phyloP scores from a whole-genome alignment of 2,329 filamentous ascomycete species.

The Aspergillus luchuensis region DNA sequence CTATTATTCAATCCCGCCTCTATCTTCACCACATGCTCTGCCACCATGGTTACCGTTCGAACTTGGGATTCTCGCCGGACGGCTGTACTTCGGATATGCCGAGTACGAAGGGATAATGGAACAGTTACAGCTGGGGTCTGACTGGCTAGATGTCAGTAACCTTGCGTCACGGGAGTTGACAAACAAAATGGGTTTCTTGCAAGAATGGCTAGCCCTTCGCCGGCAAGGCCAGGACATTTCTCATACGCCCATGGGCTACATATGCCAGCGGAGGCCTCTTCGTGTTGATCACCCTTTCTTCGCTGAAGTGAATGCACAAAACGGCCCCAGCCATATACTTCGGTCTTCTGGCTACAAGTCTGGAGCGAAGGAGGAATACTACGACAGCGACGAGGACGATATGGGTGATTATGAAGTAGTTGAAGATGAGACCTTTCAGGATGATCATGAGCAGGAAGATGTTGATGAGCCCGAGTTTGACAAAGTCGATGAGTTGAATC shows the following conservation, averaged over 20 bases:
- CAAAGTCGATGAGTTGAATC: background rate
- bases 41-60: slow-evolving; percentile 60
- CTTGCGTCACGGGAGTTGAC: background rate
- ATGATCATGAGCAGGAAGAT: background rate
- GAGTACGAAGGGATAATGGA: slow-evolving; percentile 23
- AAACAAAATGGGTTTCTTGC: slow-evolving; percentile 32
- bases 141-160: background rate
- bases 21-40: slow-evolving; percentile 44
- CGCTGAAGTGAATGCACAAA: too few species aligned
- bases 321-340: background rate
- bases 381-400: slow-evolving; percentile 12
- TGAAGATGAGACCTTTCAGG: too few species aligned
- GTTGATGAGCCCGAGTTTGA: background rate
- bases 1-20: slow-evolving; percentile 56
- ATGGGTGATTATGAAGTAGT: background rate
- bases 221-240: slow-evolving; percentile 39
- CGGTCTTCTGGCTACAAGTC: too few species aligned
- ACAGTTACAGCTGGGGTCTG: background rate
- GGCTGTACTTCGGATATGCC: slow-evolving; percentile 53
- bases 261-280: slow-evolving; percentile 34
- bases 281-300: slow-evolving; percentile 34
- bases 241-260: slow-evolving; percentile 40
- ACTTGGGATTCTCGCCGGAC: slow-evolving; percentile 61
- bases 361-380: background rate
- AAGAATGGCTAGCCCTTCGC: slow-evolving; percentile 37